A percentile compares a stretch with the other conserved stretches of the same genome.
Evolutionary conservation across 371 early-diverging fungal genomes (phyloP).

Genomic region (Mortierella sp.): DNA sequence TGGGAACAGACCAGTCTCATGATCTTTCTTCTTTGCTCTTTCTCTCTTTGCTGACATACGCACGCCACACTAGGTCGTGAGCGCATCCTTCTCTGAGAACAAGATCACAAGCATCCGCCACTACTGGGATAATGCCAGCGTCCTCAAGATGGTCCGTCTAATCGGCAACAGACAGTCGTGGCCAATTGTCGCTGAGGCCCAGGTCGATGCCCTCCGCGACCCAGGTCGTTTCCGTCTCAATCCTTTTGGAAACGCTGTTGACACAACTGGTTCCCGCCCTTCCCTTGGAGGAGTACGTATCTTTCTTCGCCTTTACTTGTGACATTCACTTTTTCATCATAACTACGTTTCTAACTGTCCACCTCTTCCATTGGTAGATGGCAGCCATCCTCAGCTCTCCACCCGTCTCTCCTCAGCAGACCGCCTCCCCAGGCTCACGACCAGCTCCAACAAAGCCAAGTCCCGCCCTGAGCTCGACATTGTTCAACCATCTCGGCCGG

Average conservation of each 20-base stretch:
- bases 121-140: constrained; percentile 50
- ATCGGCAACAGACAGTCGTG: constrained; percentile 48
- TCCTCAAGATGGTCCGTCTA: constrained; percentile 49
- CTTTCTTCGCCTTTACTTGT: too few relatives aligned
- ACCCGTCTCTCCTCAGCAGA: too few relatives aligned
- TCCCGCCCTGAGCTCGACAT: constrained; percentile 28
- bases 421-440: too few relatives aligned
- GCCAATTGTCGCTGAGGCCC: constrained; percentile 49
- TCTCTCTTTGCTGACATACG: not conserved
- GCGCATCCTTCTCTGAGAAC: constrained; percentile 33
- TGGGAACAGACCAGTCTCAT: too few relatives aligned
- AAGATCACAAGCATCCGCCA: constrained; percentile 49
- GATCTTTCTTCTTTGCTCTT: not conserved
- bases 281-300: constrained; percentile 29
- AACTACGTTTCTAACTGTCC: too few relatives aligned
- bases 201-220: constrained; percentile 36
- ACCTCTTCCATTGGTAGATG: too few relatives aligned
- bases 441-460: constrained; percentile 19
- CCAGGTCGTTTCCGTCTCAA: constrained; percentile 47
- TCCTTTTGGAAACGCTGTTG: constrained; percentile 38
- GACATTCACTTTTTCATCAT: too few relatives aligned
- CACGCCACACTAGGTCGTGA: constrained; percentile 27
- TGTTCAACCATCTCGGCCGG: constrained; percentile 35
- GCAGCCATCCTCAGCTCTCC: too few relatives aligned
- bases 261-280: constrained; percentile 18